These are phyloP conservation scores for Hymenoscyphus scutula DNA, from an alignment of 2,329 filamentous ascomycete genomes.

Conservation along the genomic window DNA sequence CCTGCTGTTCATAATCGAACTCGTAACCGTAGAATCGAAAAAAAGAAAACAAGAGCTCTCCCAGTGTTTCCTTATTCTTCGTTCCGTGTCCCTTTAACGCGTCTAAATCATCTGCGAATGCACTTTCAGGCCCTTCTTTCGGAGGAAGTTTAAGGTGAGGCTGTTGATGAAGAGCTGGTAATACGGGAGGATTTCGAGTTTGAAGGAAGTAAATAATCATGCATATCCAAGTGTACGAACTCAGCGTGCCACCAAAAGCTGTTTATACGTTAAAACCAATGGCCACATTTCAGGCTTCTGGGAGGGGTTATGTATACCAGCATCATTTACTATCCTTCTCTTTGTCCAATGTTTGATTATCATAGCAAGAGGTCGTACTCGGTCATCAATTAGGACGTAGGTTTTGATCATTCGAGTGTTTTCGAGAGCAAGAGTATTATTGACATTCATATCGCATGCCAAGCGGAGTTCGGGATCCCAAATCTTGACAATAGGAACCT, in stretches of 20 bases:
- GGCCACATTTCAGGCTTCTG: neutral
- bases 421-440: slow-evolving; percentile 90
- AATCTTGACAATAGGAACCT: slow-evolving; percentile 97
- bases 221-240: slow-evolving; percentile 99
- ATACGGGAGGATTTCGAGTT: slow-evolving; percentile 75
- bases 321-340: slow-evolving; percentile 88
- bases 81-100: slow-evolving; percentile 71
- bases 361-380: slow-evolving; percentile 91
- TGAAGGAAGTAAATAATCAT: slow-evolving; percentile 97
- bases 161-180: slow-evolving; percentile 81
- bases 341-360: slow-evolving; percentile 98
- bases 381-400: slow-evolving; percentile 89
- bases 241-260: slow-evolving; percentile 92
- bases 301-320: slow-evolving; percentile 60
- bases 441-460: slow-evolving; percentile 97
- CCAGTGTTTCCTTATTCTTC: slow-evolving; percentile 77
- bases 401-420: slow-evolving; percentile 98
- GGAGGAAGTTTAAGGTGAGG: slow-evolving; percentile 59
- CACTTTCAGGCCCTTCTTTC: slow-evolving; percentile 64
- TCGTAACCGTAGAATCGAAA: slow-evolving; percentile 95
- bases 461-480: slow-evolving; percentile 92
- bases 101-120: slow-evolving; percentile 84
- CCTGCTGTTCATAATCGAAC: slow-evolving; percentile 81
- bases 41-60: slow-evolving; percentile 89
- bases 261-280: slow-evolving; percentile 24